Percentiles rank a stretch among this genome's conserved stretches.
Conservation (phyloP, 2,329 filamentous ascomycete species). For the Diaporthe ilicicola region DNA sequence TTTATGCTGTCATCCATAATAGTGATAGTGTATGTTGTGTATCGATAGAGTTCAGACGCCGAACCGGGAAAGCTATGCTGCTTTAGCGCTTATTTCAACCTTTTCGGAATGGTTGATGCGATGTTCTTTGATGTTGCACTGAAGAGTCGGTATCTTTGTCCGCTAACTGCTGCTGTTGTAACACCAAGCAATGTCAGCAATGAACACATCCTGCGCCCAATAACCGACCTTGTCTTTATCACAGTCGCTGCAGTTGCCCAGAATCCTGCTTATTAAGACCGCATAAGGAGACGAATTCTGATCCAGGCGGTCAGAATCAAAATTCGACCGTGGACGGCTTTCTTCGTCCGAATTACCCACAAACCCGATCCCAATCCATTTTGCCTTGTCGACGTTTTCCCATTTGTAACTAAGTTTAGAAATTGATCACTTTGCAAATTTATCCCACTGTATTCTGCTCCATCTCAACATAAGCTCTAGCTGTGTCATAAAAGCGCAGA, state of each 20-base stretch:
- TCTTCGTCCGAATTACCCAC: background rate
- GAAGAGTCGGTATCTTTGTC: background rate
- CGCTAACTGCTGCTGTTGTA: background rate
- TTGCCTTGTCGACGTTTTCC: no score
- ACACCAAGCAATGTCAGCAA: background rate
- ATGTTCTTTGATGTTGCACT: background rate
- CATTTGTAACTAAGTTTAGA: no score
- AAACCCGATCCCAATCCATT: no score
- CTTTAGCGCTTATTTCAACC: background rate
- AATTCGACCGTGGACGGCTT: background rate
- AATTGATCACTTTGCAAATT: no score
- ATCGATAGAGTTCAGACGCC: background rate
- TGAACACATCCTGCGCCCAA: background rate
- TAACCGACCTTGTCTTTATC: background rate
- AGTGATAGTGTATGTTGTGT: no score
- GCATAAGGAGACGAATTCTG: background rate
- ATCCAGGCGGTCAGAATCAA: background rate
- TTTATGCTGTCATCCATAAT: background rate
- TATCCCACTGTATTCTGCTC: no score
- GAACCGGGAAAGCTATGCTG: background rate
- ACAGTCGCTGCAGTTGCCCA: background rate
- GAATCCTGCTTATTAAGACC: background rate
- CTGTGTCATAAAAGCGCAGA: background rate
- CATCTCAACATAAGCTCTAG: background rate
- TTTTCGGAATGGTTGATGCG: background rate